These are phyloP conservation scores for Coemansia sp. DNA, from an alignment of 192 early-diverging fungal genomes.

Conservation along the genomic window DNA sequence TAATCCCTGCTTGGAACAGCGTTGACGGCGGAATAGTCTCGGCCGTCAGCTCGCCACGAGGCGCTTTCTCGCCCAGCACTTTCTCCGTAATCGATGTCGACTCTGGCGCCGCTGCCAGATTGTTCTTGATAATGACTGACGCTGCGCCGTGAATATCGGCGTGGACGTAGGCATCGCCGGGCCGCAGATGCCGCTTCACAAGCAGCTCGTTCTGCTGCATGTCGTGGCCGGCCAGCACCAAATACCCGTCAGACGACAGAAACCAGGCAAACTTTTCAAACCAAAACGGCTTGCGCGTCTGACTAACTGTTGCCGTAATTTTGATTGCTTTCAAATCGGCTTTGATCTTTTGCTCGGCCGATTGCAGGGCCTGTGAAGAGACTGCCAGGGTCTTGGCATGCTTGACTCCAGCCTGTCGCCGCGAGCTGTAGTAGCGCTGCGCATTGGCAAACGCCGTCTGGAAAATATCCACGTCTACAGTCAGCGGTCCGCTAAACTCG, in stretches of 20 bases:
- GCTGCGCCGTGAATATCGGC: conserved; percentile 93
- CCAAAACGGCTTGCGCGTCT: conserved; percentile 92
- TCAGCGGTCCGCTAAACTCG: conserved; percentile 42
- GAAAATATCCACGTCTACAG: conserved; percentile 86
- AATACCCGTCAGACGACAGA: conserved; percentile 85
- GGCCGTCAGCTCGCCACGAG: conserved; percentile 5
- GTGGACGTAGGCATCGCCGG: conserved; percentile 86
- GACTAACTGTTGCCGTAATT: conserved; percentile 73
- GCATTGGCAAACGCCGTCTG: conserved; percentile 88
- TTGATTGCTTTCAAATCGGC: conserved; percentile 75
- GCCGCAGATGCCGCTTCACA: conserved; percentile 67
- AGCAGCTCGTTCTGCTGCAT: conserved; percentile 91
- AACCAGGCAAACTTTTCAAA: conserved; percentile 99
- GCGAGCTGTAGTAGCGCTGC: conserved; percentile 80
- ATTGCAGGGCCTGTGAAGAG: conserved; percentile 82
- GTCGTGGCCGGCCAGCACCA: conserved; percentile 91
- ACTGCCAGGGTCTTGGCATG: conserved; percentile 87
- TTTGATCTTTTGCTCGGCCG: conserved; percentile 87
- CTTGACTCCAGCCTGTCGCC: conserved; percentile 81
- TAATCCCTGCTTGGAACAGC: conserved; percentile 90
- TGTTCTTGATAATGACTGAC: conserved; percentile 86
- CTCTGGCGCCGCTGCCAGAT: conserved; percentile 26
- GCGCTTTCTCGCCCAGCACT: conserved; percentile 3
- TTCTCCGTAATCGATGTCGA: conserved; percentile 14
- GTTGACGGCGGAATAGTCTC: conserved; percentile 82